Conservation (phyloP, 2,329 filamentous ascomycete genomes). For the Akanthomyces muscarius region DNA sequence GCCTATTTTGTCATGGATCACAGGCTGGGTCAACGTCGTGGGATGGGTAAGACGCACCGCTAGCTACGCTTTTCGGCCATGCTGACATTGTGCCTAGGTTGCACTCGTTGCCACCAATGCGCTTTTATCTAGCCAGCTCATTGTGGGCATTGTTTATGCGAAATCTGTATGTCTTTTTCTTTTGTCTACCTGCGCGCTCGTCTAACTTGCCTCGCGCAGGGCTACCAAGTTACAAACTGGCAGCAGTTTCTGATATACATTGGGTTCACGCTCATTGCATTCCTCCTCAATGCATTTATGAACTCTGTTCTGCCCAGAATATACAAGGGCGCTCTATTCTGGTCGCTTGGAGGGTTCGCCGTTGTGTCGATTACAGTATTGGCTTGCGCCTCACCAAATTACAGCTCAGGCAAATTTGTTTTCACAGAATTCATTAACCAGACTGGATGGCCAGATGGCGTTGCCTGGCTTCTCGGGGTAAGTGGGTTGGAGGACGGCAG, state of each 20-base stretch:
- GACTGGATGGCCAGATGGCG: slow-evolving; percentile 32
- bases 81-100: slow-evolving; percentile 31
- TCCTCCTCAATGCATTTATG: slow-evolving; percentile 29
- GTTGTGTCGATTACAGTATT: slow-evolving; percentile 66
- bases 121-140: slow-evolving; percentile 61
- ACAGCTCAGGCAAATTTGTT: slow-evolving; percentile 33
- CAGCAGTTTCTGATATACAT: slow-evolving; percentile 61
- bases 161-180: slow-evolving; percentile 34
- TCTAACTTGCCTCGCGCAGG: slow-evolving; percentile 18
- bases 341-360: slow-evolving; percentile 64
- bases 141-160: slow-evolving; percentile 61
- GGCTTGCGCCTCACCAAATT: slow-evolving; percentile 60
- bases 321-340: slow-evolving; percentile 64
- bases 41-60: slow-evolving; percentile 46
- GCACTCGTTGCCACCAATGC: slow-evolving; percentile 64
- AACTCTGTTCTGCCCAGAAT: slow-evolving; percentile 36
- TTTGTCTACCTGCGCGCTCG: not conserved
- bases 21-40: slow-evolving; percentile 61
- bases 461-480: slow-evolving; percentile 32
- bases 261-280: slow-evolving; percentile 27
- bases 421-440: slow-evolving; percentile 31
- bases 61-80: not conserved
- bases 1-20: slow-evolving; percentile 30
- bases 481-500: not conserved
- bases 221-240: slow-evolving; percentile 56